Evolutionary conservation across 2,329 filamentous ascomycete species (phyloP).

Genomic region (Trichocomaceae sp.): DNA sequence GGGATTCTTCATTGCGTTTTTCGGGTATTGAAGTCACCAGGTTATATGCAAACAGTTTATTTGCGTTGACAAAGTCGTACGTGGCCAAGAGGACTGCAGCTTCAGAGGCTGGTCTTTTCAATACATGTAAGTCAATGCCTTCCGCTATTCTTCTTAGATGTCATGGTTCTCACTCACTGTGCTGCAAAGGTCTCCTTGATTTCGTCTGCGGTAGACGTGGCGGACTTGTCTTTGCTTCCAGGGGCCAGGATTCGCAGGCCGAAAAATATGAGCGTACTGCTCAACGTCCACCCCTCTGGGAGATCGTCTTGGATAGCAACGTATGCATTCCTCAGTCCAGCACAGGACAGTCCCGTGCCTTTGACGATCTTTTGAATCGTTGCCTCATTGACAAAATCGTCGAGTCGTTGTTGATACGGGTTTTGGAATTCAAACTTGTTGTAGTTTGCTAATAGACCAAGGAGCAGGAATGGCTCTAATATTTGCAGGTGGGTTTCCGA

Average conservation of each 20-base stretch:
- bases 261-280: constrained; percentile 73
- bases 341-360: constrained; percentile 68
- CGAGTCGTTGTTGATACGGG: constrained; percentile 82
- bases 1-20: constrained; percentile 59
- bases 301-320: constrained; percentile 82
- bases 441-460: constrained; percentile 89
- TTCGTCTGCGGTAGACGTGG: constrained; percentile 66
- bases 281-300: constrained; percentile 81
- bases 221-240: constrained; percentile 54
- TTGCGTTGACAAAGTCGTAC: constrained; percentile 90
- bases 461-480: constrained; percentile 70
- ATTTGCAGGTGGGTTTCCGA: constrained; percentile 57
- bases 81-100: constrained; percentile 74
- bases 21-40: constrained; percentile 61
- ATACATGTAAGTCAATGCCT: constrained; percentile 17
- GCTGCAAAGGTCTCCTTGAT: constrained; percentile 73
- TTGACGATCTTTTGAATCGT: constrained; percentile 76
- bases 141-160: constrained; percentile 16
- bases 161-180: constrained; percentile 52
- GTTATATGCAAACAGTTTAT: constrained; percentile 89
- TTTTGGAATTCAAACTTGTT: constrained; percentile 99
- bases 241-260: constrained; percentile 71
- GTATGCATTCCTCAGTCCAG: constrained; percentile 64
- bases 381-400: constrained; percentile 89
- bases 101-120: constrained; percentile 64